A percentile compares a stretch with the other conserved stretches of the same genome.
Evolutionary conservation across 192 early-diverging fungal genomes (phyloP).

Genomic region (Allomyces macrogynus): DNA sequence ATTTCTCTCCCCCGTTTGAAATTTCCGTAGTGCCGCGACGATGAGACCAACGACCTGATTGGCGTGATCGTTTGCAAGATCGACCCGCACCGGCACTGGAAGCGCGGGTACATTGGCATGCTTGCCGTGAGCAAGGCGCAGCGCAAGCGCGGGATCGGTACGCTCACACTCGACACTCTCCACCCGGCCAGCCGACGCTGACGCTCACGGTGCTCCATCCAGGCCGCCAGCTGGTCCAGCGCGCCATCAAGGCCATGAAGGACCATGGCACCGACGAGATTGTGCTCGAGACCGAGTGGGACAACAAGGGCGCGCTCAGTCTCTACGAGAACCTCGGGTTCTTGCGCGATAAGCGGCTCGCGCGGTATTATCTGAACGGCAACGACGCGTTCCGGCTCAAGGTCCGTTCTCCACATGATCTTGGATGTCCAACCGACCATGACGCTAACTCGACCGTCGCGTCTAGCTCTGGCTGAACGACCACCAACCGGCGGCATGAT

Average conservation of each 20-base stretch:
- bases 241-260: slow-evolving; percentile 57
- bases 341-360: slow-evolving; percentile 72
- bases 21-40: slow-evolving; percentile 9
- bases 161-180: not conserved
- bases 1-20: too few relatives aligned
- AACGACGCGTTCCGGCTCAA: slow-evolving; percentile 75
- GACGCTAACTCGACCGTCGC: too few relatives aligned
- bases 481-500: too few relatives aligned
- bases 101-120: slow-evolving; percentile 95
- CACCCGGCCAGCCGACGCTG: too few relatives aligned
- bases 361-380: slow-evolving; percentile 83
- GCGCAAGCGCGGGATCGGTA: slow-evolving; percentile 61
- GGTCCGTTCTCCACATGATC: slow-evolving; percentile 11
- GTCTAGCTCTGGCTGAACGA: too few relatives aligned
- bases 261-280: slow-evolving; percentile 59
- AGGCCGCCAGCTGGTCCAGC: slow-evolving; percentile 47
- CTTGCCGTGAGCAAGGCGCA: slow-evolving; percentile 67
- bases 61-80: slow-evolving; percentile 81
- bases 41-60: slow-evolving; percentile 26
- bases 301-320: slow-evolving; percentile 60
- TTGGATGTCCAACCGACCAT: too few relatives aligned
- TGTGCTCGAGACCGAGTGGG: slow-evolving; percentile 77
- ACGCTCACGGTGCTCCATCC: not conserved
- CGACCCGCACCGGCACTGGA: slow-evolving; percentile 40
- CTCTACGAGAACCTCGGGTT: slow-evolving; percentile 86